Base-by-base conservation (phyloP, 495 filamentous ascomycete species). In the Cercophora sp. region DNA sequence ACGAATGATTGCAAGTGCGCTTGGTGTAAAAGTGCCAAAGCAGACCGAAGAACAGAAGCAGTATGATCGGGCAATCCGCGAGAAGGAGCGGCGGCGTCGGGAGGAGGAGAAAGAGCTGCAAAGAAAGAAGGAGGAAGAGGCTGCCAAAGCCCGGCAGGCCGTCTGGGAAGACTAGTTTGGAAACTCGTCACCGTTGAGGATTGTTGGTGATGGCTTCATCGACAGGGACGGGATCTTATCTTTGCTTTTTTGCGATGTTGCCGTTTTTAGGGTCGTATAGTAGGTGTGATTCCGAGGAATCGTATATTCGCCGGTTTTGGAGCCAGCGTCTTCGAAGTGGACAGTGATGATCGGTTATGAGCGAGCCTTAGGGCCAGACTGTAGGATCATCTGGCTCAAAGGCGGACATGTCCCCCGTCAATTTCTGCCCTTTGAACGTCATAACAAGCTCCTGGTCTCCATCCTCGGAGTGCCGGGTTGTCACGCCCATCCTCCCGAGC, bases 1-100 rank as follows among this genome's bases (percentile, higher is more conserved):
- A 50, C 77, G 93, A 56, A 76, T 98, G 84, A 96, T 98, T 63
- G 89, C 91, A 0, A 88, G 83, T 19, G 93, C 86, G 5, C 72
- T 98, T 59, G 93, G 93, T 4, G 81, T 97, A 34, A 80, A 82
- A 53, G 81, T 88, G 27, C 88, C 87, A 24, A 86, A 81, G 74
- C 77, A 79, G 63, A 96, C 87, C 9, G 89, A 95, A 62, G 92
- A 96, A 71, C 85, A 96, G 76, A 74, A 77, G 52, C 86, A 87
- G 55, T 98, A 96, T 66, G 93, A 98, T 62, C 77, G 77, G 46
- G 85, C 88, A 9, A 70, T 91, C 42, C 85, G 85, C 64, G 88
- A 94, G 70, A 88, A 89, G 72, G 91, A 96, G 76, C 81, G 81
- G 51, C 89, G 83, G 74, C 76, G 80, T 59, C 70, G 84, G 52